These are phyloP conservation scores for Cronartium quercuum DNA, from an alignment of 1,284 basidiomycete genomes.

Conservation along the genomic window DNA sequence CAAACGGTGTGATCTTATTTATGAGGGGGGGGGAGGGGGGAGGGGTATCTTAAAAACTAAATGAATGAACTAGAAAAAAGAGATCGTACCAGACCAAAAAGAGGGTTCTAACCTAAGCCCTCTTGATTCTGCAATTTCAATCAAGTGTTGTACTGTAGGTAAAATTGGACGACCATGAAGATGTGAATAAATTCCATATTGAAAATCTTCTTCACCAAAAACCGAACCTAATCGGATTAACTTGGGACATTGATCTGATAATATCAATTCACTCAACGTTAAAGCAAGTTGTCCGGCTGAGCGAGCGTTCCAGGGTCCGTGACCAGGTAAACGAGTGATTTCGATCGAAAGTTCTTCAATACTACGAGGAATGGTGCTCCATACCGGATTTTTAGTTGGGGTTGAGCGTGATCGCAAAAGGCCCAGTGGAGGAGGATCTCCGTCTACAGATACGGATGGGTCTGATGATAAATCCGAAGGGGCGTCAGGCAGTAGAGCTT, in stretches of 20 bases:
- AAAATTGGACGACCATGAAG: background rate
- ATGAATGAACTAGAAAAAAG: too few species aligned
- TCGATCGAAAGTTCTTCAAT: slow-evolving; percentile 33
- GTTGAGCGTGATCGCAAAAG: background rate
- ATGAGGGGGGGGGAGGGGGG: too few species aligned
- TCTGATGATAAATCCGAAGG: background rate
- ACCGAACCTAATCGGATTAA: slow-evolving; percentile 9
- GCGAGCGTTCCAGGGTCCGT: slow-evolving; percentile 27
- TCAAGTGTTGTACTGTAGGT: background rate
- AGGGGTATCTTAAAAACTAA: too few species aligned
- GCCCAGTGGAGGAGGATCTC: background rate
- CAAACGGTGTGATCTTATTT: too few species aligned
- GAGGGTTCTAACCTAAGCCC: background rate
- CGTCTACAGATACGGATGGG: background rate
- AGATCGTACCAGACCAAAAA: slow-evolving; percentile 22
- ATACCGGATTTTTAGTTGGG: slow-evolving; percentile 18
- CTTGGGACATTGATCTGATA: slow-evolving; percentile 22
- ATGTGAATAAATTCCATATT: slow-evolving; percentile 24
- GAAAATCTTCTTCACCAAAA: slow-evolving; percentile 7
- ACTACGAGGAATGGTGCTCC: slow-evolving; percentile 29
- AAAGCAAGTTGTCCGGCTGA: slow-evolving; percentile 1
- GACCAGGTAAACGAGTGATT: slow-evolving; percentile 23
- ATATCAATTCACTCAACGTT: background rate
- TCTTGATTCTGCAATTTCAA: background rate
- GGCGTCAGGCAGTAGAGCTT: background rate